Evolutionary conservation across 2,329 filamentous ascomycete species (phyloP).

Genomic region (Aspergillus brunneoviolaceus): DNA sequence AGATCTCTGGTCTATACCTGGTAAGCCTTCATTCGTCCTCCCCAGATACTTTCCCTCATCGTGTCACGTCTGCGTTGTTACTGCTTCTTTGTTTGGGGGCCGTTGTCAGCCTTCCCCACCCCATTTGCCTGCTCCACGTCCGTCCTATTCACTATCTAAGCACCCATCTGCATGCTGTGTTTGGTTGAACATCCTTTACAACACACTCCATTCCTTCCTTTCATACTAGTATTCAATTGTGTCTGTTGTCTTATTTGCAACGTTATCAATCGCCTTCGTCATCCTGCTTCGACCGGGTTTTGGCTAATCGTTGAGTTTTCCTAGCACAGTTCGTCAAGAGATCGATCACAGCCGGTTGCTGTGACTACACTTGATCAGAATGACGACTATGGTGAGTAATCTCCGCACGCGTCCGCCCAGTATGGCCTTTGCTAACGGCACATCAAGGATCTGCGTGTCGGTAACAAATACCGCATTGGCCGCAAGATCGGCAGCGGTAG

Average conservation of each 20-base stretch:
- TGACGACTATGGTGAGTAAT: conserved; percentile 41
- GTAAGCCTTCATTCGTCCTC: conserved; percentile 13
- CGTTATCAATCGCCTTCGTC: neutral
- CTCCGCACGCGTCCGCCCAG: neutral
- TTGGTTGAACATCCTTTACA: conserved; percentile 1
- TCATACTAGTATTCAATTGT: neutral
- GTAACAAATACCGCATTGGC: conserved; percentile 99
- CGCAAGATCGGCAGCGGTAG: conserved; percentile 97
- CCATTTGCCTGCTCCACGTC: neutral
- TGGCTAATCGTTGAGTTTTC: neutral
- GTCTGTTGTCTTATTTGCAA: neutral
- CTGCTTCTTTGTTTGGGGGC: neutral
- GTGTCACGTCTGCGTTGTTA: conserved; percentile 4
- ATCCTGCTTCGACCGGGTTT: neutral
- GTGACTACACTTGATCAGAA: conserved; percentile 30
- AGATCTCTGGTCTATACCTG: conserved; percentile 11
- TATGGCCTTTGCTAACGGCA: conserved; percentile 19
- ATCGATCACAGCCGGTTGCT: conserved; percentile 30
- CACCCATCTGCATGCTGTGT: neutral
- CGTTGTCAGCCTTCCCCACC: neutral
- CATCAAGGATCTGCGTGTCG: conserved; percentile 93
- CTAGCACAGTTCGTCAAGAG: conserved; percentile 13
- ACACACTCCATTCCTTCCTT: neutral
- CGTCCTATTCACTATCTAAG: neutral
- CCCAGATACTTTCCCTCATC: neutral